Base-by-base conservation (phyloP, 768 basidiomycete genomes). In the Tricholoma saponaceum region DNA sequence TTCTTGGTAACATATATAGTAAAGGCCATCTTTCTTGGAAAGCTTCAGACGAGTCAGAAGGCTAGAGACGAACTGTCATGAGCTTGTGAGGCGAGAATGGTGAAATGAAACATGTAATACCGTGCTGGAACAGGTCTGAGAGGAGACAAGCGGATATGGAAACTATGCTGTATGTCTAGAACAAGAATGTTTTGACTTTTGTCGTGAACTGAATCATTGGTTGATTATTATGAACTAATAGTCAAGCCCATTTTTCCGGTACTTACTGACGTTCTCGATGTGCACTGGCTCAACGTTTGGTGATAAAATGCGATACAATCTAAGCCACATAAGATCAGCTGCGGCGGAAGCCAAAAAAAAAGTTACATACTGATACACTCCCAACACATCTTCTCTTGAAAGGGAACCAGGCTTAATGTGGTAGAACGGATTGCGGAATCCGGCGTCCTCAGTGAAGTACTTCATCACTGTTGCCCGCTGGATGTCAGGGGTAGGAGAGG, bases 291-390 rank as follows among this genome's bases (percentile, higher is more conserved):
- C 67, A 22, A 80, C 73, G 22, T 67, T 61, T 0, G 85, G 86
- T 12, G 83, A 86, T 65, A 85, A 67, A 32, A 87, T 72, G 51
- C 86, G 82, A 66, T 85, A 85, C 83, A 84, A 87, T 62, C 83
- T 84, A 54, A 13, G 39, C 16, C 26, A 49, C 0, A 18, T 25
- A 14, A 16, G 22, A 25, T 25, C 23, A 26, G 25, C 14, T 46
- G 4, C 13, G 1, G n/a, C n/a, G 12, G 25, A n/a, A 25, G 22
- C n/a, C n/a, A n/a, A 16, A 1, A 18, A 6, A 25, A 12, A 12
- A 22, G 5, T 33, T 28, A 66, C 79, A 28, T 57, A 83, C 79
- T 85, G 83, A 65, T 82, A 86, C 28, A 87, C 75, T 9, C 75
- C 83, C 3, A 87, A 72, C 25, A 88, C 72, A 18, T 72, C 69